Evolutionary conservation across 768 basidiomycete genomes (phyloP).

Genomic region (Thelephora ganbajun): DNA sequence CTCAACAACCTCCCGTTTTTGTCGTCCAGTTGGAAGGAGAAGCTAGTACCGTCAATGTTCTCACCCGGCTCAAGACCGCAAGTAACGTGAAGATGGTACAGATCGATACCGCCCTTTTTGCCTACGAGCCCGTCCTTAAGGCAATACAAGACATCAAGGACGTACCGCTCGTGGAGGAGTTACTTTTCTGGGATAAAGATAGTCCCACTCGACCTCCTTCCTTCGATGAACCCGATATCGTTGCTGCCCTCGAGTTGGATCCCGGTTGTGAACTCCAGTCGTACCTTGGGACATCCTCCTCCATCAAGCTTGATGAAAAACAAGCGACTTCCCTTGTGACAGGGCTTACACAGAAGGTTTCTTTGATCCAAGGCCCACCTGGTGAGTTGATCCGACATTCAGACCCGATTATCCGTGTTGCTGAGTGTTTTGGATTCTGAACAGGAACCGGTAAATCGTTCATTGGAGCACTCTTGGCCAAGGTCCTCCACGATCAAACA

Average conservation of each 20-base stretch:
- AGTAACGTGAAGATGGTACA: constrained; percentile 32
- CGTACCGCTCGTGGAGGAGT: constrained; percentile 34
- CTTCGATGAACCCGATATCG: constrained; percentile 7
- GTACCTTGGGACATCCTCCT: constrained; percentile 22
- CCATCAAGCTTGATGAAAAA: constrained; percentile 35
- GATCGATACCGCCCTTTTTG: constrained; percentile 47
- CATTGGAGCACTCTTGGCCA: constrained; percentile 54
- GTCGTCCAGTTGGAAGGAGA: constrained; percentile 39
- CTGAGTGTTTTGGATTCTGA: not conserved
- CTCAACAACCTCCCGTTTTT: constrained; percentile 31
- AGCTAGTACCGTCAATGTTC: constrained; percentile 21
- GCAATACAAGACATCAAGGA: constrained; percentile 32
- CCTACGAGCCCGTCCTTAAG: constrained; percentile 49
- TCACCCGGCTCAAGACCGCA: constrained; percentile 25
- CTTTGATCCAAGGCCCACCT: constrained; percentile 60
- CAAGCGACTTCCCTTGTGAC: constrained; percentile 32
- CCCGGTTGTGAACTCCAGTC: constrained; percentile 26
- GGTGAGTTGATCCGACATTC: constrained; percentile 24
- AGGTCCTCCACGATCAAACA: constrained; percentile 37
- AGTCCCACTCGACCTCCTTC: constrained; percentile 6
- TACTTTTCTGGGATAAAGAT: constrained; percentile 36
- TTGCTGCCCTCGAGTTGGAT: constrained; percentile 17
- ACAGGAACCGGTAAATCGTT: constrained; percentile 66
- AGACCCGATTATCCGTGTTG: not conserved
- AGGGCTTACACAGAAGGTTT: constrained; percentile 40